Base-by-base conservation (phyloP, 2,329 filamentous ascomycete genomes). In the Fusarium siculi region DNA sequence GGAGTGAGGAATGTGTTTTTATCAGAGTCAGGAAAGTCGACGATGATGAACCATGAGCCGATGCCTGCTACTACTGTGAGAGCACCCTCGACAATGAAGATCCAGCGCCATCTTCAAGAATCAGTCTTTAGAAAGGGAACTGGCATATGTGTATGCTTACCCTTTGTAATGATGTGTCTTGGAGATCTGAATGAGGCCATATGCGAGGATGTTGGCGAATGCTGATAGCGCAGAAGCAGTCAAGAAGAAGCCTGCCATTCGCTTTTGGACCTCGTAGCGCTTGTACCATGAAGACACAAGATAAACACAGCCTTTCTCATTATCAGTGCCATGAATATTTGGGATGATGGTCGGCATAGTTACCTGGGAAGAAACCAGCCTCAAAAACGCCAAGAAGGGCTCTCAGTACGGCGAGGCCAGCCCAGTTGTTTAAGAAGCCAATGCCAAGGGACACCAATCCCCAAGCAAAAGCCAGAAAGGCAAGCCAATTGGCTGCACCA, bases 31-130 rank as follows among this genome's bases (percentile, higher is more conserved):
- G 70, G 70, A 30, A 73, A 73, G 54, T 73, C 70, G n/a, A 73
- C 66, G 32, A 73, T 73, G 44, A 73, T 67, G 32, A 73, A 73
- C 70, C 70, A 73, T 1, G 70, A 73, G 1, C 70, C 70, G 4
- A 70, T 54, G 7, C 70, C 70, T 1, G 70, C 66, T 7, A 73
- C 3, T 2, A 73, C 66, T 8, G 70, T 73, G 3, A 73, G 60
- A 6, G 61, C 58, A 16, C 70, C 70, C 21, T 73, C 70, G 2
- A 73, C 21, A n/a, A 73, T 73, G n/a, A 71, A 73, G 18, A 73
- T 73, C 70, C 70, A 71, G 1, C 70, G 56, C 70, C 70, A 73
- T 46, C 43, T 32, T 4, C 10, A 30, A 30, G 1, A 30, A 30
- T 30, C 10, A 25, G 25, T 25, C 25, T 25, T 25, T 25, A 25